Base-by-base conservation (phyloP, 1,139 yeast genomes). In the Blastobotrys arbuscula region DNA sequence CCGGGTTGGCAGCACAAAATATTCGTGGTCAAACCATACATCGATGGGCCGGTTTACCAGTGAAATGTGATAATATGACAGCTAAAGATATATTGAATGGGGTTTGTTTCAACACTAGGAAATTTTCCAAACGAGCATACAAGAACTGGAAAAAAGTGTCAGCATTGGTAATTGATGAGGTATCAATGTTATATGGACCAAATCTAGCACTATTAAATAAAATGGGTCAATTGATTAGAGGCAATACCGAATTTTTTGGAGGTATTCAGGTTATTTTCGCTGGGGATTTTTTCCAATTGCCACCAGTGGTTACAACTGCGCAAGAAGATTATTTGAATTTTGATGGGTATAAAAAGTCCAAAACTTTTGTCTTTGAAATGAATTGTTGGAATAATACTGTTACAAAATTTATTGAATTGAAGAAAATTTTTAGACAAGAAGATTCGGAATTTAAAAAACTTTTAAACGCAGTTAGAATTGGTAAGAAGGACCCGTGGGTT, bases 401-500 rank as follows among this genome's bases (percentile, higher is more conserved):
- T 47, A 70, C 33, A n/a, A 33, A 39, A 16, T 34, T 26, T 12
- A 77, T 88, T 39, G 76, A 82, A 34, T 69, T 92, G 49, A 74
- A 77, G 49, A 84, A 82, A 56, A 90, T 92, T n/a, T 94, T 88
- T 65, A 78, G 99, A 55, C 99, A 92, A 64, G 81, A 82, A 60
- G 94, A 94, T 18, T 96, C 90, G 72, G 74, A 68, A 48, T 74
- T 89, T 53, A 79, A 86, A 44, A 77, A 78, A 43, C 82, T 88
- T 78, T 73, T 89, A 54, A 86, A 87, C 60, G 77, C 82, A 1
- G 72, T 89, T 57, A 75, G 97, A 61, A 67, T 75, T 52, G 96
- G 95, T 3, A 66, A 73, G 10, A 64, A 85, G 18, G 39, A 70
- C 74, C n/a, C 65, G 67, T 1, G 68, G 70, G 2, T 71, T 81